A percentile compares a stretch with the other conserved stretches of the same genome.
Evolutionary conservation across 306 rosid genomes (phyloP).

Genomic region (Trifolium pratense): DNA sequence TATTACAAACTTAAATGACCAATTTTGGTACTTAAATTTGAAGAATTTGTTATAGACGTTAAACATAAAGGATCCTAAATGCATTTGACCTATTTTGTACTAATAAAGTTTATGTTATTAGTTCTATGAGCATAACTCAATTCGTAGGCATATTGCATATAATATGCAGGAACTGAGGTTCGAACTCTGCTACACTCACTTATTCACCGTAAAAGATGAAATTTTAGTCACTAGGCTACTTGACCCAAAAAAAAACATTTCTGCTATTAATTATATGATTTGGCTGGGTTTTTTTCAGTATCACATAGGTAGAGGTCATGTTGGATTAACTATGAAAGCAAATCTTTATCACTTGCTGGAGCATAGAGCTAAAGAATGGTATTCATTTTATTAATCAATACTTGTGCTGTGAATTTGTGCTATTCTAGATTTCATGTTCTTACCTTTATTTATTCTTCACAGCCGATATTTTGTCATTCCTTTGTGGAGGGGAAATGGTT

Average conservation of each 20-base stretch:
- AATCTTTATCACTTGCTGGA: constrained; percentile 79
- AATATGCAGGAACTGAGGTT: too few species aligned
- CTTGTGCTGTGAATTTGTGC: constrained; percentile 13
- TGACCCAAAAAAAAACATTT: neutral
- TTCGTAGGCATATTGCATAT: too few species aligned
- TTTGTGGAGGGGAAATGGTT: constrained; percentile 90
- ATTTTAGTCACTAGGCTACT: too few species aligned
- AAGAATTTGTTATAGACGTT: too few species aligned
- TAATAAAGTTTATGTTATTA: too few species aligned
- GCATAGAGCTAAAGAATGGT: constrained; percentile 87
- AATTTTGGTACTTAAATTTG: too few species aligned
- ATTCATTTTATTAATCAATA: constrained; percentile 35
- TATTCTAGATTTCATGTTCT: constrained; percentile 38
- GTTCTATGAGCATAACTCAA: too few species aligned
- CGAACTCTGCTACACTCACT: too few species aligned
- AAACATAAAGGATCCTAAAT: too few species aligned
- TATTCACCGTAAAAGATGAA: too few species aligned
- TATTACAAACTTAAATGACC: too few species aligned
- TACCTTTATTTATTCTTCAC: constrained; percentile 40
- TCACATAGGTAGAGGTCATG: constrained; percentile 94
- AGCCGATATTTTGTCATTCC: constrained; percentile 93
- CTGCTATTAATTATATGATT: constrained; percentile 9
- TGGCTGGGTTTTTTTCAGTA: constrained; percentile 57
- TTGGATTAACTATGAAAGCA: constrained; percentile 81
- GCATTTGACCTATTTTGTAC: too few species aligned